phyloP scores from a whole-genome alignment of 192 early-diverging fungal species.

The Bifiguratus adelaidae region DNA sequence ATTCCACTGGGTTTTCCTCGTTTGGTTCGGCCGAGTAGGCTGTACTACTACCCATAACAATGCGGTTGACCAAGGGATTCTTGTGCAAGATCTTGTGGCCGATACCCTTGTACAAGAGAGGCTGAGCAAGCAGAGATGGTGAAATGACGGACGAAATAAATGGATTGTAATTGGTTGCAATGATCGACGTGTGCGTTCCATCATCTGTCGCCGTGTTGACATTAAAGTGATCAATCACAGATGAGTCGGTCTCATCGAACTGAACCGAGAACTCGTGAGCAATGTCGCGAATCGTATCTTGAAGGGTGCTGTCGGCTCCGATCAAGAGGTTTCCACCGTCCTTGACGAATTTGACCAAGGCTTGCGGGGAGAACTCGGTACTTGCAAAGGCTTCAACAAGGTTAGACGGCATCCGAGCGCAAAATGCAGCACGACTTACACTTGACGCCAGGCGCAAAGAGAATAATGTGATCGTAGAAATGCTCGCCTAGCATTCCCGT shows the following conservation, averaged over 20 bases:
- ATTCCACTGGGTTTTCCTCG: conserved; percentile 22
- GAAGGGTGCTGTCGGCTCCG: conserved; percentile 50
- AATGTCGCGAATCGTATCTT: conserved; percentile 66
- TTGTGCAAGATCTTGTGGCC: conserved; percentile 58
- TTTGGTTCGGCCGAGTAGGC: conserved; percentile 55
- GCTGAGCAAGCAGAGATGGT: conserved; percentile 20
- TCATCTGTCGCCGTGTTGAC: conserved; percentile 24
- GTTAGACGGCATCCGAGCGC: not conserved
- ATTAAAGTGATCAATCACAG: conserved; percentile 64
- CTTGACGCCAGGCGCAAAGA: conserved; percentile 65
- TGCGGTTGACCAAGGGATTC: conserved; percentile 45
- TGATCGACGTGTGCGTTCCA: conserved; percentile 37
- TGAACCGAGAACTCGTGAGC: conserved; percentile 85
- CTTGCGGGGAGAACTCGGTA: conserved; percentile 17
- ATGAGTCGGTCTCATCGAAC: conserved; percentile 60
- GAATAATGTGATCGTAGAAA: conserved; percentile 69
- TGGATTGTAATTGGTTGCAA: conserved; percentile 37
- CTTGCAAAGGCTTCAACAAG: not conserved
- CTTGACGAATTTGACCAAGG: conserved; percentile 78
- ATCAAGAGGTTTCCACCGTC: conserved; percentile 85
- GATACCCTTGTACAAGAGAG: conserved; percentile 69
- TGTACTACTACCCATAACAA: conserved; percentile 44
- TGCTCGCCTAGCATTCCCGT: conserved; percentile 53
- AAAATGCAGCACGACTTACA: conserved; percentile 27
- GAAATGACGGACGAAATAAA: conserved; percentile 27